A percentile compares a stretch with the other conserved stretches of the same genome.
Conservation (phyloP, 129 eudicot species). For the Calendula officinalis region DNA sequence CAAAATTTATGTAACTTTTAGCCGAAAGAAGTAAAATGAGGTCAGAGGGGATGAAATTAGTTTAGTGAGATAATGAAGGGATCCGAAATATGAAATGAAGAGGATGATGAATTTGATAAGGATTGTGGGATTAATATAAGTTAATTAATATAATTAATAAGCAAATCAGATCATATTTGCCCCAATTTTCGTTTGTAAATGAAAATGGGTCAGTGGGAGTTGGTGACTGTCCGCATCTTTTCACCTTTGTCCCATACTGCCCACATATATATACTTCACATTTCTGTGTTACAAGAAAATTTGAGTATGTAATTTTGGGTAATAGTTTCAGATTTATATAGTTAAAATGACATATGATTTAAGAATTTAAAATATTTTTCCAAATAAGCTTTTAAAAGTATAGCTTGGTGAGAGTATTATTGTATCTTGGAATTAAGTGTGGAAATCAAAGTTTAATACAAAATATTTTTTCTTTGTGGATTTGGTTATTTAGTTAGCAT, state of each 20-base stretch:
- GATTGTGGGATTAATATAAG: slow-evolving; percentile 18
- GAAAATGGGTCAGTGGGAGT: slow-evolving; percentile 53
- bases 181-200: slow-evolving; percentile 35
- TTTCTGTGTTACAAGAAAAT: not conserved
- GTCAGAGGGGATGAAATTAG: slow-evolving; percentile 30
- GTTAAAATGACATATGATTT: not conserved
- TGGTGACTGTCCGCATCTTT: slow-evolving; percentile 54
- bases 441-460: not conserved
- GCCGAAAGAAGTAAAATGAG: slow-evolving; percentile 42
- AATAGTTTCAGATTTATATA: not conserved
- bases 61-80: slow-evolving; percentile 14
- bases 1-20: slow-evolving; percentile 38
- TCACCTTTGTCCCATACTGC: slow-evolving; percentile 34
- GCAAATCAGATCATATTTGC: slow-evolving; percentile 13
- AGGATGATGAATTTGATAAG: slow-evolving; percentile 29
- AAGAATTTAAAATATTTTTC: too few species aligned
- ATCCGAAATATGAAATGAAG: slow-evolving; percentile 23
- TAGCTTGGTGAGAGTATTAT: too few species aligned
- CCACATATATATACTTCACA: slow-evolving; percentile 13
- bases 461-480: not conserved
- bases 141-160: not conserved
- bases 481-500: not conserved
- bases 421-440: not conserved
- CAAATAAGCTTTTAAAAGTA: too few species aligned
- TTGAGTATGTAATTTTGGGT: not conserved